Evolutionary conservation across 495 filamentous ascomycete genomes (phyloP).

Genomic region (Trichoderma virens): DNA sequence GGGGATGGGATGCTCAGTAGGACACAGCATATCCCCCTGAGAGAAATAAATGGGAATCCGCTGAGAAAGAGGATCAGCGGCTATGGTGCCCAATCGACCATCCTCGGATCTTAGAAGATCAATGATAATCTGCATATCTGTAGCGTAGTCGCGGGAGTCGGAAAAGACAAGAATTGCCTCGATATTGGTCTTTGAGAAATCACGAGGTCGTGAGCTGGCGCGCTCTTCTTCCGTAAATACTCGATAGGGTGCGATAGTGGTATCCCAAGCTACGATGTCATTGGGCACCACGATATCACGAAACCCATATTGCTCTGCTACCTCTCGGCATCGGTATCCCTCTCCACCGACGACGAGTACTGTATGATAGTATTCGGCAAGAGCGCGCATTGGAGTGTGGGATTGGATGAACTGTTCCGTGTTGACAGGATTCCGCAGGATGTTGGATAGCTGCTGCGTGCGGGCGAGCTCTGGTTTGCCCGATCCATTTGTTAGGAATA

Average conservation of each 20-base stretch:
- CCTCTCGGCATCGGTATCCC: constrained; percentile 57
- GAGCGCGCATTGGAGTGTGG: constrained; percentile 60
- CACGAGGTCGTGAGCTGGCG: constrained; percentile 49
- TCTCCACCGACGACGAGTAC: constrained; percentile 61
- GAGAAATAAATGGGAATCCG: constrained; percentile 73
- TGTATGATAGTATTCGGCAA: constrained; percentile 57
- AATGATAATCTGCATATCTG: constrained; percentile 78
- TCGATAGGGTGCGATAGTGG: constrained; percentile 54
- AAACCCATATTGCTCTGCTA: constrained; percentile 59
- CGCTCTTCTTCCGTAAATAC: constrained; percentile 53
- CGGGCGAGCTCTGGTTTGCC: constrained; percentile 54
- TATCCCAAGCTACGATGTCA: constrained; percentile 57
- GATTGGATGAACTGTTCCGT: constrained; percentile 63
- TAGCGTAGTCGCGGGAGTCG: constrained; percentile 76
- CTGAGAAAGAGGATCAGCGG: constrained; percentile 54
- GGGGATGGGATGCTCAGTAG: constrained; percentile 66
- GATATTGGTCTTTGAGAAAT: constrained; percentile 63
- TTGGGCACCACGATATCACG: constrained; percentile 58
- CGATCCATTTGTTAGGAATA: constrained; percentile 61
- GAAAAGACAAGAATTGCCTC: constrained; percentile 78
- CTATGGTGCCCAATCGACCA: constrained; percentile 57
- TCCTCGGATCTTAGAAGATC: constrained; percentile 71
- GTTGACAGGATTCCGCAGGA: constrained; percentile 48
- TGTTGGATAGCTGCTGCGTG: constrained; percentile 49
- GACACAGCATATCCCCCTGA: constrained; percentile 66